Evolutionary conservation across 2,329 filamentous ascomycete species (phyloP).

Genomic region (Fusarium sp.): DNA sequence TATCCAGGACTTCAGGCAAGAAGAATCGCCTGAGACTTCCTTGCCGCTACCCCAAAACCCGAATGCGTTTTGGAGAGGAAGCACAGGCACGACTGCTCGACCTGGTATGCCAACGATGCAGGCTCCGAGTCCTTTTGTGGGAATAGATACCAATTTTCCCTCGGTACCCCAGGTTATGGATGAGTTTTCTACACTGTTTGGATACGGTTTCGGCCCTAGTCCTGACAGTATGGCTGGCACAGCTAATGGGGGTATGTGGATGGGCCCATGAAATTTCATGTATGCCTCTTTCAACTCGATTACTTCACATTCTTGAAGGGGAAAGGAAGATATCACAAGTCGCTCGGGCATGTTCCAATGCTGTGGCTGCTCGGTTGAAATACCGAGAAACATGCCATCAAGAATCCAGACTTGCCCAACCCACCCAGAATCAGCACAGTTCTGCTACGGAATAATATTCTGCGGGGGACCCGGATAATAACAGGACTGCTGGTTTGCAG

Average conservation of each 20-base stretch:
- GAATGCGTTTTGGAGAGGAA: slow-evolving; percentile 39
- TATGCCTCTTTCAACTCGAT: background rate
- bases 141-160: slow-evolving; percentile 53
- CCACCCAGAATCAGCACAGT: background rate
- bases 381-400: background rate
- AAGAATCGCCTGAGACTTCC: slow-evolving; percentile 40
- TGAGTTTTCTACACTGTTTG: slow-evolving; percentile 52
- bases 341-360: background rate
- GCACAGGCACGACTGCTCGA: slow-evolving; percentile 36
- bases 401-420: background rate
- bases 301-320: background rate
- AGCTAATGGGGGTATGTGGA: slow-evolving; percentile 44
- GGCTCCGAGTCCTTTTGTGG: slow-evolving; percentile 51
- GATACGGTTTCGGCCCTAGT: slow-evolving; percentile 49
- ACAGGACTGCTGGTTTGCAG: background rate
- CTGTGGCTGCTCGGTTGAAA: background rate
- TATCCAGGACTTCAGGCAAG: slow-evolving; percentile 42
- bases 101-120: slow-evolving; percentile 44
- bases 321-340: slow-evolving; percentile 13
- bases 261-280: slow-evolving; percentile 42
- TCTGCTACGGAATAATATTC: background rate
- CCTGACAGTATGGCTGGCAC: slow-evolving; percentile 45
- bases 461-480: background rate
- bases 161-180: slow-evolving; percentile 55
- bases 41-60: slow-evolving; percentile 41